Evolutionary conservation across 164 flowering plant species (phyloP).

Genomic region (Chimonanthus salicifolius): DNA sequence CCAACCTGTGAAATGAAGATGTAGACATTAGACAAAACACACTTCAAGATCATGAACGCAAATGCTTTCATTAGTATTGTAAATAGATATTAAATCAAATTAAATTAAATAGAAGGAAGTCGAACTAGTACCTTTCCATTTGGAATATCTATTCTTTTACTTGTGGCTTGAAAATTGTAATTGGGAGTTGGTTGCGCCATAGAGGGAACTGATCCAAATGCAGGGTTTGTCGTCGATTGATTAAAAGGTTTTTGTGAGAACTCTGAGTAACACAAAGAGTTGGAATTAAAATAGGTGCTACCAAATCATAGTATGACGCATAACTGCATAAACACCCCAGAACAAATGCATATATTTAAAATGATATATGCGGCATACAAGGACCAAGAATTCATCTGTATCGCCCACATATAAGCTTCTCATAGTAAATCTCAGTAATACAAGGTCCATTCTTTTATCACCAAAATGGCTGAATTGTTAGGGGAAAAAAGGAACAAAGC

Average conservation of each 20-base stretch:
- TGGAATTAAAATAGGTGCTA: background rate
- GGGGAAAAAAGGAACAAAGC: too few species aligned
- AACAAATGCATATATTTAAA: background rate
- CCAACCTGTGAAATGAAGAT: slow-evolving; percentile 44
- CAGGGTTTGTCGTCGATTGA: slow-evolving; percentile 11
- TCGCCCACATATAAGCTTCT: background rate
- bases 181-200: slow-evolving; percentile 36
- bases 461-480: too few species aligned
- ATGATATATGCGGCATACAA: background rate
- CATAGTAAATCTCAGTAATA: background rate
- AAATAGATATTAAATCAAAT: too few species aligned
- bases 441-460: too few species aligned
- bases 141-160: slow-evolving; percentile 89
- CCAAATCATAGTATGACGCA: too few species aligned
- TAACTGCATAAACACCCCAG: background rate
- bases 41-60: background rate
- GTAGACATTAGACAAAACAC: background rate
- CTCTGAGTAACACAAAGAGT: slow-evolving; percentile 29
- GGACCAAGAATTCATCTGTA: background rate
- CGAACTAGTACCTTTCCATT: slow-evolving; percentile 51
- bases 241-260: slow-evolving; percentile 37
- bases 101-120: background rate
- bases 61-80: background rate
- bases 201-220: slow-evolving; percentile 21
- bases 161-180: slow-evolving; percentile 40